Evolutionary conservation across 2,329 filamentous ascomycete species (phyloP).

Genomic region (Hymenoscyphus albidus): DNA sequence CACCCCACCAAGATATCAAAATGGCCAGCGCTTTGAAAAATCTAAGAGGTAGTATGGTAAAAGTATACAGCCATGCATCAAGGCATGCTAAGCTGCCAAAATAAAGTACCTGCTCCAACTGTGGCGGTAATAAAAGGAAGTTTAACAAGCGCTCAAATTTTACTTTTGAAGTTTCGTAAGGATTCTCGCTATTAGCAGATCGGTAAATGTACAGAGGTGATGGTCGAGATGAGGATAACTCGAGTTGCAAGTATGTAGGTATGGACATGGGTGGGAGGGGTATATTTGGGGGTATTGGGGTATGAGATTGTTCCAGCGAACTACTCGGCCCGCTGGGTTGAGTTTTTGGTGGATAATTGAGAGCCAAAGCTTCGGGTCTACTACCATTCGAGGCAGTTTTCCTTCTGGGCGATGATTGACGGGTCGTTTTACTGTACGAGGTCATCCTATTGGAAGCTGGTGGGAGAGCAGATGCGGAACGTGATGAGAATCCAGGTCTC

Average conservation of each 20-base stretch:
- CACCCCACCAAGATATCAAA: constrained; percentile 72
- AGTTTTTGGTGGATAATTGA: constrained; percentile 21
- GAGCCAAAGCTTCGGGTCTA: constrained; percentile 30
- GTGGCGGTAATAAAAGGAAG: constrained; percentile 76
- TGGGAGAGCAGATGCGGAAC: constrained; percentile 28
- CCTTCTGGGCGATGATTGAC: constrained; percentile 29
- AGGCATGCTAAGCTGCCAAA: constrained; percentile 90
- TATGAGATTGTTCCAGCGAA: constrained; percentile 24
- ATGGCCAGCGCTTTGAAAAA: constrained; percentile 79
- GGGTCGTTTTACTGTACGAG: constrained; percentile 25
- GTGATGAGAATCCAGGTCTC: constrained; percentile 29
- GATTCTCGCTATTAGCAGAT: constrained; percentile 53
- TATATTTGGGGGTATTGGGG: constrained; percentile 48
- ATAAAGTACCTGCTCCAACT: constrained; percentile 76
- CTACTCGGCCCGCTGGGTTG: constrained; percentile 3
- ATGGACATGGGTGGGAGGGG: constrained; percentile 64
- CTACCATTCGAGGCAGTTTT: constrained; percentile 23
- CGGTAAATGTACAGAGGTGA: constrained; percentile 64
- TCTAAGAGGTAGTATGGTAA: constrained; percentile 88
- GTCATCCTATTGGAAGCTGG: constrained; percentile 20
- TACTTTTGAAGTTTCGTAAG: constrained; percentile 87
- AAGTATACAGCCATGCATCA: constrained; percentile 94
- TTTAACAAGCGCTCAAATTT: constrained; percentile 92
- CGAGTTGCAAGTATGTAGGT: constrained; percentile 61
- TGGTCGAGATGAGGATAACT: constrained; percentile 58